These are phyloP conservation scores for Emmonsiellopsis sp. DNA, from an alignment of 2,329 filamentous ascomycete species.

Conservation along the genomic window DNA sequence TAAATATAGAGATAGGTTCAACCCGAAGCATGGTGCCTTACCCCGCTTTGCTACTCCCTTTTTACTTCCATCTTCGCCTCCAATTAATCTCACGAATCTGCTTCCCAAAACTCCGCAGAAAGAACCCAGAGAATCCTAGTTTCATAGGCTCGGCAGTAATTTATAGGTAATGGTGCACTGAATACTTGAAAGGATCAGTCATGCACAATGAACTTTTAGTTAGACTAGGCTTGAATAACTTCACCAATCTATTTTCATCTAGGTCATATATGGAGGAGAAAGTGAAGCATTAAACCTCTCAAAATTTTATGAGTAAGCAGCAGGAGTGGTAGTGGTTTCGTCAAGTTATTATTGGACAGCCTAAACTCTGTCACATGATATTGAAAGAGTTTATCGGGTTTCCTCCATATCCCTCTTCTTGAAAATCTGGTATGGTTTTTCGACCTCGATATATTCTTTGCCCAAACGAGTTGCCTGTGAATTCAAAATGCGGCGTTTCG, in stretches of 20 bases:
- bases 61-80: no score
- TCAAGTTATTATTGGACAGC: neutral
- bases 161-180: neutral
- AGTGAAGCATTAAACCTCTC: no score
- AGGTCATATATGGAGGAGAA: neutral
- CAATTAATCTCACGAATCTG: no score
- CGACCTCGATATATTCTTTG: neutral
- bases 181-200: neutral
- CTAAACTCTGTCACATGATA: neutral
- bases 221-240: neutral
- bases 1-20: neutral
- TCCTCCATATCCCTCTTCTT: neutral
- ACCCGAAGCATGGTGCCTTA: neutral
- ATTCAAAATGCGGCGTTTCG: slow-evolving; percentile 13
- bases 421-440: neutral
- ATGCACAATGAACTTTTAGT: neutral
- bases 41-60: no score
- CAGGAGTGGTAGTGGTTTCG: neutral
- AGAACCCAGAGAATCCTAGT: neutral
- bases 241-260: neutral
- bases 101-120: no score
- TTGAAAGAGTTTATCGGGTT: neutral
- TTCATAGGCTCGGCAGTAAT: neutral
- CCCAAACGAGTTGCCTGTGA: neutral
- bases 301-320: neutral